These are phyloP conservation scores for Penicillium antarcticum DNA, from an alignment of 495 filamentous ascomycete genomes.

Conservation along the genomic window DNA sequence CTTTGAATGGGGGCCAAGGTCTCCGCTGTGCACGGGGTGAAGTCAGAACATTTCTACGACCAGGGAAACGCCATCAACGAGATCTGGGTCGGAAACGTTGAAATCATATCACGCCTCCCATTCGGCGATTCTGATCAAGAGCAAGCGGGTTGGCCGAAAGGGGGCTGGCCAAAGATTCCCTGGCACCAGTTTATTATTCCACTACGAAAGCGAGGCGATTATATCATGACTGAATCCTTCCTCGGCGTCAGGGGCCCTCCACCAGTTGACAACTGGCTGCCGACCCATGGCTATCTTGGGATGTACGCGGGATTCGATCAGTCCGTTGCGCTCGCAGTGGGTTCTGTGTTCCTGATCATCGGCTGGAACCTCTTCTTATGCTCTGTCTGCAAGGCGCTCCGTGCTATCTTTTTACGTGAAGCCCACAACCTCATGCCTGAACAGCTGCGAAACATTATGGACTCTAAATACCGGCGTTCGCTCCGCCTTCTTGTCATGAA, in stretches of 20 bases:
- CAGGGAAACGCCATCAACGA: conserved; percentile 40
- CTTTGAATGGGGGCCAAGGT: conserved; percentile 32
- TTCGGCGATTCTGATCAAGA: conserved; percentile 35
- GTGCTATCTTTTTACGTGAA: neutral
- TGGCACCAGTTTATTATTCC: conserved; percentile 45
- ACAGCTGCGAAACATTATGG: no score
- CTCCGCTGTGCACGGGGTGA: conserved; percentile 31
- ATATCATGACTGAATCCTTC: neutral
- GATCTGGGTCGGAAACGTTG: conserved; percentile 34
- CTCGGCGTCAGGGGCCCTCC: neutral
- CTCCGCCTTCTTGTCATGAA: no score
- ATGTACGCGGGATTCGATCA: neutral
- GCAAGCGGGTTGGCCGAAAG: conserved; percentile 31
- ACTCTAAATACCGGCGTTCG: no score
- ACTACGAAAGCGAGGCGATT: conserved; percentile 24
- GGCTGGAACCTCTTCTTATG: neutral
- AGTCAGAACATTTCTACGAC: conserved; percentile 28
- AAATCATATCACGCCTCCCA: conserved; percentile 36
- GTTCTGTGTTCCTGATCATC: neutral
- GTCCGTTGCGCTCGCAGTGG: neutral
- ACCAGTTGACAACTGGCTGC: neutral
- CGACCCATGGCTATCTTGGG: neutral
- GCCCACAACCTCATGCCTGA: no score
- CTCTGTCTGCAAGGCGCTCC: fast-evolving
- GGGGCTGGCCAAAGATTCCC: conserved; percentile 34